Evolutionary conservation across 2,329 filamentous ascomycete species (phyloP), one percentile per base, ranked within the genome.

Genomic region (Alternaria triticina): DNA sequence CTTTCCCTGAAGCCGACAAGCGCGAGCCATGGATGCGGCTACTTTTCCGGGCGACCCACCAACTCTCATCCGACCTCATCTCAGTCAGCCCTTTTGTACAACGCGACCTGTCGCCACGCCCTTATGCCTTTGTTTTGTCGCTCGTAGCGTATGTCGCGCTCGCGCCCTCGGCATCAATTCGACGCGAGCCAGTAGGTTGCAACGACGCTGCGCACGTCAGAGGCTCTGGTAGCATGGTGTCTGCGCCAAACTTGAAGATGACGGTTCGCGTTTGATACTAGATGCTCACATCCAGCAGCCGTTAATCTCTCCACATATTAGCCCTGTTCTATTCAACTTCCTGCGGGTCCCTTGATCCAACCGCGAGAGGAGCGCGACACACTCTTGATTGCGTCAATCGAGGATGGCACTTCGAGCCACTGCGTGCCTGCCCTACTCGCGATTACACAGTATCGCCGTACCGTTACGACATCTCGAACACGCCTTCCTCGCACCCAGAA

Each of bases 41-140:
- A 13, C 46, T 51, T 46, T 54, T 33, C 57, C 47, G 57, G 33
- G 3, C 33, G 15, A 30, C 23, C 33, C 56, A 58, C 46, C 33
- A 52, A 30, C 56, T 23, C 51, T 58, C 23, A 52, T 58, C 33
- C 33, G 15, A 58, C 56, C 30, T 58, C 46, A 52, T 25, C n/a
- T 52, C 23, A 52, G 56, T 44, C 30, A 52, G 46, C 56, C 20
- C n/a, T 43, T 52, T 28, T 22, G 22, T 25, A 30, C 44, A 57
- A 52, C 30, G 28, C 30, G 28, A 40, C 13, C 22, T 30, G 36
- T 15, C 22, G 33, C 13, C 28, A 20, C 49, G 49, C 30, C 49
- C 49, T 52, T 23, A n/a, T 25, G 13, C 9, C 5, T 36, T 23
- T 23, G 6, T 52, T 40, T 13, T 40, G 3, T 23, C 5, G 33